Conservation (phyloP, 176 grass and related monocot genomes). For the Aegilops umbellulata region DNA sequence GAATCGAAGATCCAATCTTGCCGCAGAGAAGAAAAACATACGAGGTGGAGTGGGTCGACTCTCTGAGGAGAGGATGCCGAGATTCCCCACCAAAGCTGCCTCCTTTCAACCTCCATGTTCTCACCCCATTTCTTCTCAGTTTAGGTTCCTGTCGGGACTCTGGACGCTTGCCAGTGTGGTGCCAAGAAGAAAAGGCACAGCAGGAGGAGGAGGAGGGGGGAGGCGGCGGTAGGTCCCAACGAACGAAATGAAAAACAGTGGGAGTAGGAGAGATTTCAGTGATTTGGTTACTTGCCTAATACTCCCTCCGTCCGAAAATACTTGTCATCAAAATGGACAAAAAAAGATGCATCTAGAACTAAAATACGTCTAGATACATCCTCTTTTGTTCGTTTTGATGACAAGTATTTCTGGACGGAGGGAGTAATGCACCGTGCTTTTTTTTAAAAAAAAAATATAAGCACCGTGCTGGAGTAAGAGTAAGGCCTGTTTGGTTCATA, state of each 20-base stretch:
- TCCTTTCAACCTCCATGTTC: slow-evolving; percentile 27
- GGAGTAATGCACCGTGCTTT: too few species aligned
- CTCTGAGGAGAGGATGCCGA: slow-evolving; percentile 1
- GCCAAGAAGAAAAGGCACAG: slow-evolving; percentile 33
- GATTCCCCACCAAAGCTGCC: slow-evolving; percentile 33
- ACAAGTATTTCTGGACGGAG: too few species aligned
- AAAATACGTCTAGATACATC: too few species aligned
- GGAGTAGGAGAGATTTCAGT: slow-evolving; percentile 19
- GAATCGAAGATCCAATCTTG: slow-evolving; percentile 35
- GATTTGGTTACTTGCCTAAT: slow-evolving; percentile 24
- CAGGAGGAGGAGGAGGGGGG: neutral
- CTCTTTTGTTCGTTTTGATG: too few species aligned
- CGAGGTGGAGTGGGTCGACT: slow-evolving; percentile 20
- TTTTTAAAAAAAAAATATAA: too few species aligned
- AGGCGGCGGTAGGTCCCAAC: slow-evolving; percentile 21
- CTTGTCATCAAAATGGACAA: too few species aligned
- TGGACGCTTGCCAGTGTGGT: slow-evolving; percentile 3
- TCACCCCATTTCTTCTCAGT: slow-evolving; percentile 29
- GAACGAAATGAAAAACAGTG: neutral
- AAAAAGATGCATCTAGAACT: too few species aligned
- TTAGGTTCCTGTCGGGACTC: neutral
- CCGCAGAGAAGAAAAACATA: slow-evolving; percentile 1
- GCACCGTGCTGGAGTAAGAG: too few species aligned
- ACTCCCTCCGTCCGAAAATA: too few species aligned
- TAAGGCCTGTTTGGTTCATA: too few species aligned